Conservation (phyloP, 805 yeast genomes). For the Metschnikowia anglica region DNA sequence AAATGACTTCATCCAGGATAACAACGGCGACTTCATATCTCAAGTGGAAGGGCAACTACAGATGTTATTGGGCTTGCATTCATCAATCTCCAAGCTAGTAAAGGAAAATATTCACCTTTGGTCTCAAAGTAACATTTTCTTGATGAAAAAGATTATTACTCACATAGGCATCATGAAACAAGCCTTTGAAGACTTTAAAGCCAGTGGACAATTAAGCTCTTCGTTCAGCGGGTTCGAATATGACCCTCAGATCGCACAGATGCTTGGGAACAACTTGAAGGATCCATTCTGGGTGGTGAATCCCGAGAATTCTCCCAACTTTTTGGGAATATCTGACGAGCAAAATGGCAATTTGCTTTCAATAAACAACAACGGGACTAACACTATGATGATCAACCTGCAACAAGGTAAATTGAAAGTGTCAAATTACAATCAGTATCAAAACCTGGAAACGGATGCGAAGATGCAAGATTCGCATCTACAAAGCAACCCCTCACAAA, state of each 20-base stretch:
- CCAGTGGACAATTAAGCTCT: conserved; percentile 1
- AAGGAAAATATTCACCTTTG: conserved; percentile 27
- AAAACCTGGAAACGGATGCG: background rate
- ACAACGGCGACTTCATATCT: conserved; percentile 23
- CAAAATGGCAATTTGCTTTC: background rate
- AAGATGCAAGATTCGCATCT: conserved; percentile 3
- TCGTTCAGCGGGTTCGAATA: conserved; percentile 13
- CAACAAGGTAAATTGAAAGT: conserved; percentile 3
- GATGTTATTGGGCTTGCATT: conserved; percentile 26
- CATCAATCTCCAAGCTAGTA: conserved; percentile 22
- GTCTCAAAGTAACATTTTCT: conserved; percentile 35
- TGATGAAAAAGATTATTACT: conserved; percentile 32
- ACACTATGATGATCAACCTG: conserved; percentile 1
- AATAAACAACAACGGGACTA: conserved; percentile 7
- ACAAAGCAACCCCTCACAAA: background rate
- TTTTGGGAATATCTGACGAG: conserved; percentile 12
- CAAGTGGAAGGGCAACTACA: conserved; percentile 26
- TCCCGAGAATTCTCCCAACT: conserved; percentile 16
- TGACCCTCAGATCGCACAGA: conserved; percentile 30
- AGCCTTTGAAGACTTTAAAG: conserved; percentile 4
- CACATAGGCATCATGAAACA: conserved; percentile 27
- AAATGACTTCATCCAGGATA: conserved; percentile 30
- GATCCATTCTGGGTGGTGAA: conserved; percentile 56
- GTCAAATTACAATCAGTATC: background rate
- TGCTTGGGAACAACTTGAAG: conserved; percentile 41